Evolutionary conservation across 192 early-diverging fungal genomes (phyloP).

Genomic region (Piromyces sp.): DNA sequence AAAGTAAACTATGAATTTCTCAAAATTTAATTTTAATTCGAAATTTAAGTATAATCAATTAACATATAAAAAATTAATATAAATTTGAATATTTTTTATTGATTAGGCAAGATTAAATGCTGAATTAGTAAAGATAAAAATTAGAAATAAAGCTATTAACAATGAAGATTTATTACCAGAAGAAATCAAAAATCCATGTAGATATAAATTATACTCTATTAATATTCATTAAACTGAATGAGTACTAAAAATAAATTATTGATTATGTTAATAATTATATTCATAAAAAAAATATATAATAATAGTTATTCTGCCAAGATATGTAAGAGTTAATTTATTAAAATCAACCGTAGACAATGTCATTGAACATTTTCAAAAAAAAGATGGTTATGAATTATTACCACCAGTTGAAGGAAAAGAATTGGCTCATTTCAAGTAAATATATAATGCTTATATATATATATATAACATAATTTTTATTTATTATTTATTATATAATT

Average conservation of each 20-base stretch:
- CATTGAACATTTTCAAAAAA: slow-evolving; percentile 32
- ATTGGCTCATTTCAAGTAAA: neutral
- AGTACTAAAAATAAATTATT: no score
- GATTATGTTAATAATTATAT: no score
- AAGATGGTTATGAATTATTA: slow-evolving; percentile 16
- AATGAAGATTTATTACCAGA: slow-evolving; percentile 57
- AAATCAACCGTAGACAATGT: slow-evolving; percentile 50
- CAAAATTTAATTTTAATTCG: slow-evolving; percentile 6
- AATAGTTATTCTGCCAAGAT: slow-evolving; percentile 52
- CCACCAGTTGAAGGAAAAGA: slow-evolving; percentile 17
- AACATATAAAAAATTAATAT: slow-evolving; percentile 20
- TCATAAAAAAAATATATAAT: no score
- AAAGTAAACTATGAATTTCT: neutral
- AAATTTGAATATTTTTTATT: no score
- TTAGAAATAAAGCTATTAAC: slow-evolving; percentile 36
- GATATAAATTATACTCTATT: neutral
- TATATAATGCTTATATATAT: neutral
- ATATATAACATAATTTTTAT: no score
- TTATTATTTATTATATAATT: no score
- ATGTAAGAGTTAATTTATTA: slow-evolving; percentile 77
- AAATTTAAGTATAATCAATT: slow-evolving; percentile 38
- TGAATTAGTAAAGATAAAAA: slow-evolving; percentile 62
- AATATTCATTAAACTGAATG: no score
- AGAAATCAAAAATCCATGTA: slow-evolving; percentile 18
- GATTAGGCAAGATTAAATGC: slow-evolving; percentile 52